Evolutionary conservation across 352 stramenopile genomes (phyloP), one percentile per base, ranked within the genome.

Genomic region (Pythium chondricola): DNA sequence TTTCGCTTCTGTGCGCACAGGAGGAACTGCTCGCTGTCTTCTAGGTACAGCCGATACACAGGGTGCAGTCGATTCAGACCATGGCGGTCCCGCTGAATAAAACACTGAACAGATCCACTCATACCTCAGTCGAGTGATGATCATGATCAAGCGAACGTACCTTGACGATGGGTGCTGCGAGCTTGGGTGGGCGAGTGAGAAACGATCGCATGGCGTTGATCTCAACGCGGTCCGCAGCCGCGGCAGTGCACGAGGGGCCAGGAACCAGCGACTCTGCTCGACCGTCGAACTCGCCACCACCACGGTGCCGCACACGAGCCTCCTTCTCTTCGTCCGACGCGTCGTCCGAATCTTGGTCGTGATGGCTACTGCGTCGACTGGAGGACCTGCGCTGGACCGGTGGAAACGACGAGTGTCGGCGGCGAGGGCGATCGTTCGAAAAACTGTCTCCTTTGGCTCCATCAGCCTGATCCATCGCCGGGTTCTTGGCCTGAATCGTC

Each of bases 11-110:
- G 70, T 1, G 66, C 67, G 18, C 61, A 69, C 21, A 83, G 35
- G 17, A 84, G 47, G 36, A 82, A 82, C 36, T 79, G 71, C 18
- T 74, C 65, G 4, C 47, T 51, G 17, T 74, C 63, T 46, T 85
- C 72, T 14, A 81, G 58, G 38, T 72, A 84, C 4, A 85, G 47
- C 2, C 73, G 69, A 43, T 71, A 88, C 6, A 88, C 57, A 6
- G 76, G 73, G 17, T 77, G 65, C 18, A 85, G 52, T 6, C 61
- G 56, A 18, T 85, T 67, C 18, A 79, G 37, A 3, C 69, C 65
- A 43, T 69, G 60, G 6, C 66, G 63, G 50, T 88, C 73, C 6
- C 75, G 67, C 51, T 82, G 56, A 10, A 85, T 65, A 35, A 68
- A 74, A 48, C 72, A 88, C 71, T 83, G 27, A 27, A 7, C 8